A percentile compares a stretch with the other conserved stretches of the same genome.
These are phyloP conservation scores for Aspergillus quadricinctus DNA, from an alignment of 2,329 filamentous ascomycete genomes.

Conservation along the genomic window DNA sequence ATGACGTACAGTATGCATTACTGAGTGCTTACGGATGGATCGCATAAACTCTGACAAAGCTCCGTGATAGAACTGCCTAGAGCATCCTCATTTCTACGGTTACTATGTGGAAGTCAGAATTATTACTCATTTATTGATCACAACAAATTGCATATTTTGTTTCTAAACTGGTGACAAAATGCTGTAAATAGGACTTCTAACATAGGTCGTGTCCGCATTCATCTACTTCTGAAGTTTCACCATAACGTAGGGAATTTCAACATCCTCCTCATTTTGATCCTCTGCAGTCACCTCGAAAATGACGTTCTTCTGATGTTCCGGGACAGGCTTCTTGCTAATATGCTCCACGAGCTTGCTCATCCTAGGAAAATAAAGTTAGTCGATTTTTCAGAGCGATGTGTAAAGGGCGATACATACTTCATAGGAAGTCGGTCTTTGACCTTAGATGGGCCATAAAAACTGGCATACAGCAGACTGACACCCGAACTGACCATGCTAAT, in stretches of 20 bases:
- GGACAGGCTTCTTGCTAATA: constrained; percentile 88
- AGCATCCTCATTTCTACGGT: neutral
- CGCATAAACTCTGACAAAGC: constrained; percentile 27
- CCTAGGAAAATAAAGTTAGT: constrained; percentile 47
- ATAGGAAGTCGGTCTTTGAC: constrained; percentile 76
- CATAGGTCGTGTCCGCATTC: neutral
- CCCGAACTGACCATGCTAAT: constrained; percentile 97
- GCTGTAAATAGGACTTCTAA: constrained; percentile 8
- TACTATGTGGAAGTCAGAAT: neutral
- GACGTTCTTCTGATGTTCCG: constrained; percentile 86
- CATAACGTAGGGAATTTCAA: constrained; percentile 96
- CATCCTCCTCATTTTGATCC: constrained; percentile 83
- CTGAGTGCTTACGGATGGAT: constrained; percentile 19
- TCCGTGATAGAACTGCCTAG: constrained; percentile 2
- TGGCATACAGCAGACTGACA: constrained; percentile 88
- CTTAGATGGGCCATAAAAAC: constrained; percentile 81
- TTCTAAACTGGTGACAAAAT: neutral
- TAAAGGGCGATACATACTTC: constrained; percentile 48
- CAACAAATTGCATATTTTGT: constrained; percentile 9
- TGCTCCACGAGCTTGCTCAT: constrained; percentile 83
- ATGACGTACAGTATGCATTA: constrained; percentile 18
- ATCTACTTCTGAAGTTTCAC: constrained; percentile 59
- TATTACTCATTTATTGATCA: neutral
- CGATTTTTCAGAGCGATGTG: neutral
- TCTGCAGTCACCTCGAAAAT: constrained; percentile 96